Evolutionary conservation across 257 asterid species (phyloP), one percentile per base, ranked within the genome.

Genomic region (Paraleonurus japonicus): DNA sequence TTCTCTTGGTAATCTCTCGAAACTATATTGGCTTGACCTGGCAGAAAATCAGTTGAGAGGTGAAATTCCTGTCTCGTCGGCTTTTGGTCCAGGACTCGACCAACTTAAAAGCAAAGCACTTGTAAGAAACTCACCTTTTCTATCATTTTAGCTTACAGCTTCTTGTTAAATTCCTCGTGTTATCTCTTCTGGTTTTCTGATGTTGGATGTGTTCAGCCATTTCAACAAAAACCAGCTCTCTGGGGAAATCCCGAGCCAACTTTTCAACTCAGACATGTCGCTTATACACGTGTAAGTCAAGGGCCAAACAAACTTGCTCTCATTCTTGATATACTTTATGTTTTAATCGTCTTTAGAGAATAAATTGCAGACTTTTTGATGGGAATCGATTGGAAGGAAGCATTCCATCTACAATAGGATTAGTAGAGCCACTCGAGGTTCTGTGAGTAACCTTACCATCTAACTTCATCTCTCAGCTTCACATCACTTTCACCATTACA

Each of bases 31-130:
- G 99, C 87, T 94, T 39, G 99, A 94, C 66, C 78, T 94, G 65
- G 96, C 99, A 1, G 95, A 91, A 58, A 94, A 94, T 76, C 88
- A 89, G 84, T 75, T 94, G 84, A 84, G 74, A 12, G 99, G 99
- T 74, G 68, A 80, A 35, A 79, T 94, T 59, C 99, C 99, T 9
- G 89, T 90, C 75, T 92, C 98, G 12, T 77, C 92, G 6, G 15
- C 67, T 51, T 73, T 53, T 59, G 80, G 87, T 78, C 90, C 96
- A 3, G 99, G 99, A 16, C 81, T 91, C 69, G 95, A 94, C 79
- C 95, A 80, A 65, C 92, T 94, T 33, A 89, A 85, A 83, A 91
- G 95, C 97, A 12, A 94, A 89, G 78, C 99, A 94, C 86, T 91
- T 94, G 99, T 94, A 72, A 89, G 97, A 43, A 47, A 35, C 22